Evolutionary conservation across 441 rosid genomes (phyloP).

Genomic region (Erodium texanum): DNA sequence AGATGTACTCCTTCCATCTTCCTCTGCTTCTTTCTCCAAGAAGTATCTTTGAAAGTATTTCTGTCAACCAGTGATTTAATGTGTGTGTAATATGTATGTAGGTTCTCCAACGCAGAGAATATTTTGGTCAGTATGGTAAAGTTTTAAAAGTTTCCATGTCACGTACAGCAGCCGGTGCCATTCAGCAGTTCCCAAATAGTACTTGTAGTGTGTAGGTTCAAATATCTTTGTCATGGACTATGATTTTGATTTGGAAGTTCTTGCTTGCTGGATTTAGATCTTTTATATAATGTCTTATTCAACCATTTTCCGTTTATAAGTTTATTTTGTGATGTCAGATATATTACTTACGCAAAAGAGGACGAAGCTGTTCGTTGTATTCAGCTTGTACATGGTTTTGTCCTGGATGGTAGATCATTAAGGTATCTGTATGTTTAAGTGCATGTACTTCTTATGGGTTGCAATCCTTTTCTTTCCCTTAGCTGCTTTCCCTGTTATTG

Average conservation of each 20-base stretch:
- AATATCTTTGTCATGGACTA: not conserved
- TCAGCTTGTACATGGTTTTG: slow-evolving; percentile 43
- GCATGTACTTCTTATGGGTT: not conserved
- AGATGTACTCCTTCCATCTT: slow-evolving; percentile 24
- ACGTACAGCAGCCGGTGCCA: slow-evolving; percentile 51
- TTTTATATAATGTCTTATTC: not conserved
- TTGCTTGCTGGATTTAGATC: not conserved
- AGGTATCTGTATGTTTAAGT: slow-evolving; percentile 27
- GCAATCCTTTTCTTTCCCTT: slow-evolving; percentile 19
- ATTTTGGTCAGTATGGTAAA: slow-evolving; percentile 74
- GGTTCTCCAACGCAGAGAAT: slow-evolving; percentile 52
- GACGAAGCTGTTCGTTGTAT: slow-evolving; percentile 64
- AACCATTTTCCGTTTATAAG: not conserved
- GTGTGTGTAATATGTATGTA: slow-evolving; percentile 10
- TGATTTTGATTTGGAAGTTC: not conserved
- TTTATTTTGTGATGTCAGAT: slow-evolving; percentile 25
- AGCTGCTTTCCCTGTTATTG: slow-evolving; percentile 7
- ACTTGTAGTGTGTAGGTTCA: slow-evolving; percentile 58
- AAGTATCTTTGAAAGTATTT: not conserved
- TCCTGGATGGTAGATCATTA: slow-evolving; percentile 45
- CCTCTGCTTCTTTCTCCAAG: not conserved
- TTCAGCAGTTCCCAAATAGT: slow-evolving; percentile 64
- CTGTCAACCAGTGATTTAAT: not conserved
- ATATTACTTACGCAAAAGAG: slow-evolving; percentile 50
- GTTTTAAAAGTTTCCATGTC: slow-evolving; percentile 72